Conservation (phyloP, 257 asterid genomes). For the Gentiana dahurica region DNA sequence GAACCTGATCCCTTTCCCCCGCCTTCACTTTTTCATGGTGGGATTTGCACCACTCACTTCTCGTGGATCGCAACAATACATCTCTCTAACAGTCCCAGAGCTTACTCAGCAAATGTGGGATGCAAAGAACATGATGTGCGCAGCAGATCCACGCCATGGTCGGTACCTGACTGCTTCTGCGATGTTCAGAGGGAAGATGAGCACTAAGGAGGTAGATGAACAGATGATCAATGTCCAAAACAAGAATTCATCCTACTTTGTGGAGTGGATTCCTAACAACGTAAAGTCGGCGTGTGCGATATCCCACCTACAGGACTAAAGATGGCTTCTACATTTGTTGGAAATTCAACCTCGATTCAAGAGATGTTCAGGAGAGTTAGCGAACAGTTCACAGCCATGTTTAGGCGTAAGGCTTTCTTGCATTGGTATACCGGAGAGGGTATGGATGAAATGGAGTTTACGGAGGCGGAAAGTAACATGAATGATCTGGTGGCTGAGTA, state of each 20-base stretch:
- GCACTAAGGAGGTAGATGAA: slow-evolving; percentile 85
- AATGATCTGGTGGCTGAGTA: slow-evolving; percentile 83
- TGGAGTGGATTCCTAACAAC: slow-evolving; percentile 86
- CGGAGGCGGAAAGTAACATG: slow-evolving; percentile 89
- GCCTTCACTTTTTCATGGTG: slow-evolving; percentile 93
- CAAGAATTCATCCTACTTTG: slow-evolving; percentile 85
- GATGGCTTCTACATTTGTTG: slow-evolving; percentile 74
- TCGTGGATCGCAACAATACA: slow-evolving; percentile 78
- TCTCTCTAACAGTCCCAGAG: slow-evolving; percentile 80
- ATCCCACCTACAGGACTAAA: slow-evolving; percentile 67
- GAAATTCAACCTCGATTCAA: slow-evolving; percentile 78
- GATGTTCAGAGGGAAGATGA: slow-evolving; percentile 88
- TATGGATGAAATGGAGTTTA: slow-evolving; percentile 90
- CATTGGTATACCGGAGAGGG: slow-evolving; percentile 94
- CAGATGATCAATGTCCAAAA: slow-evolving; percentile 91
- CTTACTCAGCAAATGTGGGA: slow-evolving; percentile 93
- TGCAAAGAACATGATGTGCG: slow-evolving; percentile 91
- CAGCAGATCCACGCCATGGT: slow-evolving; percentile 88
- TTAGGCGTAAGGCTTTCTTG: slow-evolving; percentile 84
- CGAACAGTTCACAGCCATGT: slow-evolving; percentile 90
- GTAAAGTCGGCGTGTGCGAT: slow-evolving; percentile 85
- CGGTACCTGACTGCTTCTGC: slow-evolving; percentile 83
- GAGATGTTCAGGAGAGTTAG: slow-evolving; percentile 90
- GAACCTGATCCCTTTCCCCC: slow-evolving; percentile 81
- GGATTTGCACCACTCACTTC: slow-evolving; percentile 89